phyloP scores from a whole-genome alignment of 805 yeast genomes.

The Komagataella pseudopastoris region DNA sequence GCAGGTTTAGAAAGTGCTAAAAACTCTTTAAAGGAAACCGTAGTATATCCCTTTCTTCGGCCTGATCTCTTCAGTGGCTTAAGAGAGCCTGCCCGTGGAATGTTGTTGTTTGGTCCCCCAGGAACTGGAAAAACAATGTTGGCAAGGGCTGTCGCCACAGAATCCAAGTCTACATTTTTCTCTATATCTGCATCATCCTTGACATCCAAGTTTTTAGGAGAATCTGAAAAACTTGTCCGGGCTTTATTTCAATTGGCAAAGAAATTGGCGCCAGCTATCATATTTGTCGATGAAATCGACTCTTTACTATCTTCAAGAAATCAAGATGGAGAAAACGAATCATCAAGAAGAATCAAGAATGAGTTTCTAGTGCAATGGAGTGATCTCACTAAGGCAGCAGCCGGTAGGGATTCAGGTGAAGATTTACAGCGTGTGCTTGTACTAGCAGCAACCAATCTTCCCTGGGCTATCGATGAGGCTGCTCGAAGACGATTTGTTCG shows the following conservation, averaged over 20 bases:
- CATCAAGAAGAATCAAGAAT: slow-evolving; percentile 79
- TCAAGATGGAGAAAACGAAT: slow-evolving; percentile 65
- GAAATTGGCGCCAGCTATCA: slow-evolving; percentile 81
- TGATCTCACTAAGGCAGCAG: slow-evolving; percentile 76
- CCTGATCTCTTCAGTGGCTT: slow-evolving; percentile 88
- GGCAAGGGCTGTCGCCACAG: slow-evolving; percentile 94
- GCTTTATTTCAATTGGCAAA: slow-evolving; percentile 79
- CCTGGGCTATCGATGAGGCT: slow-evolving; percentile 97
- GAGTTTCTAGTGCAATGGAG: slow-evolving; percentile 95
- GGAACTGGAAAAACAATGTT: slow-evolving; percentile 99
- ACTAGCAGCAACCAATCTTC: slow-evolving; percentile 88
- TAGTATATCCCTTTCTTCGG: slow-evolving; percentile 87
- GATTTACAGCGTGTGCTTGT: slow-evolving; percentile 66
- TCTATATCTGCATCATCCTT: slow-evolving; percentile 83
- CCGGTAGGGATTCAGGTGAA: slow-evolving; percentile 46
- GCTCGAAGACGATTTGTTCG: slow-evolving; percentile 88
- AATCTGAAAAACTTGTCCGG: slow-evolving; percentile 83
- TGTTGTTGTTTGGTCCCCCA: slow-evolving; percentile 93
- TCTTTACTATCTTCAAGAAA: slow-evolving; percentile 70
- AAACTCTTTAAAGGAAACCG: slow-evolving; percentile 81
- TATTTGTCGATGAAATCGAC: slow-evolving; percentile 93
- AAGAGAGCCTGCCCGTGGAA: slow-evolving; percentile 92
- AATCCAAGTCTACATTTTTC: slow-evolving; percentile 85
- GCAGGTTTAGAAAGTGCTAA: slow-evolving; percentile 90
- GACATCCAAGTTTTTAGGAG: slow-evolving; percentile 82